Evolutionary conservation across 1,139 yeast species (phyloP).

Genomic region (Scheffersomyces parashehatae): DNA sequence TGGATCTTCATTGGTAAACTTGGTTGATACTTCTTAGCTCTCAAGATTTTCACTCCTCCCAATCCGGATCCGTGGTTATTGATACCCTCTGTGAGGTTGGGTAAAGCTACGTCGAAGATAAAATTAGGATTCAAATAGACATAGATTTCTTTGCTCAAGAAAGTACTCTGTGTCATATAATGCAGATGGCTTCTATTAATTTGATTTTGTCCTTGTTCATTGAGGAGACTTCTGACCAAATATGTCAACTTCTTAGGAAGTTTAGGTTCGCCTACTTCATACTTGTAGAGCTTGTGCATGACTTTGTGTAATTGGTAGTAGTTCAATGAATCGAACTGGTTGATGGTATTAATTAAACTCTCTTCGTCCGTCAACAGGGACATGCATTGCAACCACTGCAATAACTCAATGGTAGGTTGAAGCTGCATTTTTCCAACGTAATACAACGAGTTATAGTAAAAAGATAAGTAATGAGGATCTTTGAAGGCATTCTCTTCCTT

Average conservation of each 20-base stretch:
- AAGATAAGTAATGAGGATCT: conserved; percentile 37
- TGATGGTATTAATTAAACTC: conserved; percentile 57
- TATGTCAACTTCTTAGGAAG: conserved; percentile 50
- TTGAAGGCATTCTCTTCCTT: conserved; percentile 4
- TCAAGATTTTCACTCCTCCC: conserved; percentile 49
- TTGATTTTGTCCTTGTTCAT: conserved; percentile 43
- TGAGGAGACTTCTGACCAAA: conserved; percentile 31
- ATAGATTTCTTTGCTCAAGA: conserved; percentile 41
- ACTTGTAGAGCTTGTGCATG: conserved; percentile 68
- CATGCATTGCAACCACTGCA: conserved; percentile 91
- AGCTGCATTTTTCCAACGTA: conserved; percentile 66
- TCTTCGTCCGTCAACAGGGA: conserved; percentile 59
- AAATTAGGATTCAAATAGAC: conserved; percentile 50
- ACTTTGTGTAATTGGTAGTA: conserved; percentile 71
- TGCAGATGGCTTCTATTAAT: conserved; percentile 33
- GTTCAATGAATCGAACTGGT: conserved; percentile 59
- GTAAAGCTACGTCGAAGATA: conserved; percentile 55
- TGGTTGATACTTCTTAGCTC: conserved; percentile 60
- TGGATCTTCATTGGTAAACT: conserved; percentile 57
- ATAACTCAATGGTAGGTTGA: conserved; percentile 71
- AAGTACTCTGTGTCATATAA: conserved; percentile 46
- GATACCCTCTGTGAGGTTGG: conserved; percentile 59
- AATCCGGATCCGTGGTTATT: conserved; percentile 63
- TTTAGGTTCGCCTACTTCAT: conserved; percentile 77
- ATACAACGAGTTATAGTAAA: conserved; percentile 58